These are phyloP conservation scores for Lithohypha guttulata DNA, from an alignment of 2,329 filamentous ascomycete genomes.

Conservation along the genomic window DNA sequence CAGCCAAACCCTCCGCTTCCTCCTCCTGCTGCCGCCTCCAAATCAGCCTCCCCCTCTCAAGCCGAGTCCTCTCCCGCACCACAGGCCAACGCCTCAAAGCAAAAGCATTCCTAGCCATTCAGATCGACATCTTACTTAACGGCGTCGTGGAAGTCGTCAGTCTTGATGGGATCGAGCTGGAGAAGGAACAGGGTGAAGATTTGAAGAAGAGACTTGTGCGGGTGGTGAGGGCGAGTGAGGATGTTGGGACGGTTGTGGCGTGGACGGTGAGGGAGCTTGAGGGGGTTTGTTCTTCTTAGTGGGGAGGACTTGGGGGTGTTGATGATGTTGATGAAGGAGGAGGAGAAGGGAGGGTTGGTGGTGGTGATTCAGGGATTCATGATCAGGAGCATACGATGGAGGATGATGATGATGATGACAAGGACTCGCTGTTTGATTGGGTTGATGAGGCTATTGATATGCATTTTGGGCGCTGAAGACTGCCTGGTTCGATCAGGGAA, in stretches of 20 bases:
- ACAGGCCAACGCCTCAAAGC: conserved; percentile 3
- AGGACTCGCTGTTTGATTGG: too few relatives aligned
- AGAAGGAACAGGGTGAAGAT: conserved; percentile 20
- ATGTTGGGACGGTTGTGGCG: conserved; percentile 35
- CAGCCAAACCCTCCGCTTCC: conserved; percentile 14
- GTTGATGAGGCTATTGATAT: too few relatives aligned
- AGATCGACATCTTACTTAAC: conserved; percentile 31
- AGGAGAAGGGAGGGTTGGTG: too few relatives aligned
- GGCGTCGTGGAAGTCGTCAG: conserved; percentile 31
- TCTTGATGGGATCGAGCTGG: conserved; percentile 25
- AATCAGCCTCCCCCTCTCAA: conserved; percentile 13
- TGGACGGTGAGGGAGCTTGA: conserved; percentile 26
- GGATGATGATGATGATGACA: too few relatives aligned
- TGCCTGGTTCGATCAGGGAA: too few relatives aligned
- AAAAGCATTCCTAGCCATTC: conserved; percentile 12
- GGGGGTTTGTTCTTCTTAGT: too few relatives aligned
- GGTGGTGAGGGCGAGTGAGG: conserved; percentile 35
- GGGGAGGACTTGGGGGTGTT: too few relatives aligned
- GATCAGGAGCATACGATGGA: too few relatives aligned
- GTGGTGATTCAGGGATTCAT: too few relatives aligned
- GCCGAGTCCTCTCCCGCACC: background rate
- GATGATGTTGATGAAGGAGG: too few relatives aligned
- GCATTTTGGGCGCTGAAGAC: too few relatives aligned
- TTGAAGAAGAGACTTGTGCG: conserved; percentile 28
- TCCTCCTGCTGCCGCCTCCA: conserved; percentile 15